Conservation (phyloP, 371 early-diverging fungal species). For the Circinella minor region DNA sequence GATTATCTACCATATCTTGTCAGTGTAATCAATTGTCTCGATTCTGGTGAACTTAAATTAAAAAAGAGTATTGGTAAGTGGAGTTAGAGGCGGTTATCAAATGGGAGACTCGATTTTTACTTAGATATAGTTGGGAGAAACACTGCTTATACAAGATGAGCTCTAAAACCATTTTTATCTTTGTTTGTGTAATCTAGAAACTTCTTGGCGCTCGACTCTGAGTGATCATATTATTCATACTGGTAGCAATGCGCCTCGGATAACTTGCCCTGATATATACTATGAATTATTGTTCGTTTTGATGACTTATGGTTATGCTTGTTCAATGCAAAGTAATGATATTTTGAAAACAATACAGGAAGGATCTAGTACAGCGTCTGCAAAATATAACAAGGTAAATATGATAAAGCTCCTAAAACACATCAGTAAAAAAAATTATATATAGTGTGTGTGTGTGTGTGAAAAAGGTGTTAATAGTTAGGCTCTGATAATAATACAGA, state of each 20-base stretch:
- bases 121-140: too few species aligned
- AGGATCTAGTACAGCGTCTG: constrained; percentile 1
- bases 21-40: constrained; percentile 57
- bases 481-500: too few species aligned
- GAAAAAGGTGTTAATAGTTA: too few species aligned
- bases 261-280: constrained; percentile 56
- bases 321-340: constrained; percentile 45
- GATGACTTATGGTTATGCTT: constrained; percentile 62
- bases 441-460: too few species aligned
- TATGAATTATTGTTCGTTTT: constrained; percentile 67
- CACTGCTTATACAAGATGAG: too few species aligned
- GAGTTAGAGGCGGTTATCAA: too few species aligned
- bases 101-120: too few species aligned
- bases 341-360: constrained; percentile 27
- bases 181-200: constrained; percentile 40
- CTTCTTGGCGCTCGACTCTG: constrained; percentile 67
- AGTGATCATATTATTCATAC: constrained; percentile 56
- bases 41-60: constrained; percentile 48
- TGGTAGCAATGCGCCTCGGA: constrained; percentile 64
- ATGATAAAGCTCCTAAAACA: too few species aligned
- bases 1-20: constrained; percentile 68
- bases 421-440: too few species aligned
- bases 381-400: constrained; percentile 33
- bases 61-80: constrained; percentile 43
- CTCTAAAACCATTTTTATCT: not conserved